Evolutionary conservation across 2,329 filamentous ascomycete species (phyloP).

Genomic region (Arthroderma sp.): DNA sequence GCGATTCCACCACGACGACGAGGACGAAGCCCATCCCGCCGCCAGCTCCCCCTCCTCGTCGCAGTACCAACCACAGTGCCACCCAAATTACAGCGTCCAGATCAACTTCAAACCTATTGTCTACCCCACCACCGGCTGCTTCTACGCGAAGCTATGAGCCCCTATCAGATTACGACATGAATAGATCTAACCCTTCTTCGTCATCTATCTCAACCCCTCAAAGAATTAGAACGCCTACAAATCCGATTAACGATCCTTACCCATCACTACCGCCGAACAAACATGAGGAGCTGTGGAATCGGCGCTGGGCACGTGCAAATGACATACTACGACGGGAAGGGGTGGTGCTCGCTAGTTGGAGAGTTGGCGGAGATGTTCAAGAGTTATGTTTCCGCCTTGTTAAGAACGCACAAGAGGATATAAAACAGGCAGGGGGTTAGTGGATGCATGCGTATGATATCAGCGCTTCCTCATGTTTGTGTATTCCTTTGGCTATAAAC

Average conservation of each 20-base stretch:
- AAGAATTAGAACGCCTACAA: background rate
- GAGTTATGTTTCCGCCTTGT: slow-evolving; percentile 32
- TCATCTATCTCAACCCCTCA: background rate
- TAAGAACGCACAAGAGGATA: slow-evolving; percentile 24
- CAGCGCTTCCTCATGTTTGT: too few relatives aligned
- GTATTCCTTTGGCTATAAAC: too few relatives aligned
- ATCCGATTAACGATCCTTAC: slow-evolving; percentile 6
- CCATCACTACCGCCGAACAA: slow-evolving; percentile 24
- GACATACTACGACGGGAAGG: slow-evolving; percentile 29
- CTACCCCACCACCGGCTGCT: slow-evolving; percentile 4
- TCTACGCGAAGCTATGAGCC: background rate
- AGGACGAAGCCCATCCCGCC: slow-evolving; percentile 7
- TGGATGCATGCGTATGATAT: too few relatives aligned
- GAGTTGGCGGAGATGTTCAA: slow-evolving; percentile 32
- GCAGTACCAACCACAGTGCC: slow-evolving; percentile 12
- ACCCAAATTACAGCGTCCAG: background rate
- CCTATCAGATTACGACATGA: slow-evolving; percentile 11
- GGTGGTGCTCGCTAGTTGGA: slow-evolving; percentile 34
- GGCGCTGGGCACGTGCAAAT: slow-evolving; percentile 34
- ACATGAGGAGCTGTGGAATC: slow-evolving; percentile 36
- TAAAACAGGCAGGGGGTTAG: background rate
- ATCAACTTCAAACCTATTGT: slow-evolving; percentile 6
- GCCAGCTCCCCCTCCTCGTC: slow-evolving; percentile 13
- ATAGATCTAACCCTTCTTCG: slow-evolving; percentile 17
- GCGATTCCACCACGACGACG: background rate